Conservation (phyloP, 1,284 basidiomycete species). For the Lentinula novae-zelandiae region DNA sequence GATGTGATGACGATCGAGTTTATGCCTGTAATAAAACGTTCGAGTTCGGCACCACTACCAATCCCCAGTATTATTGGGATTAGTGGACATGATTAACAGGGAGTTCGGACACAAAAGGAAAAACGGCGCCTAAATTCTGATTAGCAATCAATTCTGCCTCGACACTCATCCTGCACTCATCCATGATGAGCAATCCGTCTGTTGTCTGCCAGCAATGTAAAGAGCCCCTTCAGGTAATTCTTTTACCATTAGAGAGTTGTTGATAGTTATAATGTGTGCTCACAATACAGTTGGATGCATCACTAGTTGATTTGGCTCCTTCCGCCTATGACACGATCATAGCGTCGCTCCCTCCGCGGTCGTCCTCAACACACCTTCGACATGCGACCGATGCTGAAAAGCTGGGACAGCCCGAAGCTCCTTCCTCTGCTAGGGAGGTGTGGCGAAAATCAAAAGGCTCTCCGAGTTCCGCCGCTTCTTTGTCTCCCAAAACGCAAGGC, state of each 20-base stretch:
- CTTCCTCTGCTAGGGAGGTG: slow-evolving; percentile 54
- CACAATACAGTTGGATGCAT: slow-evolving; percentile 68
- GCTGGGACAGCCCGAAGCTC: slow-evolving; percentile 50
- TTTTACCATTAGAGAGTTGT: background rate
- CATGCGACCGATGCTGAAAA: slow-evolving; percentile 49
- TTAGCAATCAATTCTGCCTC: background rate
- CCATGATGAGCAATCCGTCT: slow-evolving; percentile 9
- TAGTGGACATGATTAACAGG: background rate
- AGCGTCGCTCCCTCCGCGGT: slow-evolving; percentile 57
- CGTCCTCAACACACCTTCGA: slow-evolving; percentile 36
- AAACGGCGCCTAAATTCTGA: background rate
- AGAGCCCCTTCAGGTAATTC: slow-evolving; percentile 72
- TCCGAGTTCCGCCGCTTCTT: slow-evolving; percentile 24
- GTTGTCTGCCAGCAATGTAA: slow-evolving; percentile 84
- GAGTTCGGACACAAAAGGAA: background rate
- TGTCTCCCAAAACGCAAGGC: slow-evolving; percentile 47
- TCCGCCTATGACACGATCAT: slow-evolving; percentile 85
- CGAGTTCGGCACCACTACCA: background rate
- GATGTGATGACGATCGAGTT: background rate
- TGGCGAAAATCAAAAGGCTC: slow-evolving; percentile 51
- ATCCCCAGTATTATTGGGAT: background rate
- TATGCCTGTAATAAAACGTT: background rate
- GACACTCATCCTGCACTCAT: background rate
- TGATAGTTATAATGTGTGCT: slow-evolving; percentile 18
- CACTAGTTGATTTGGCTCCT: slow-evolving; percentile 78